Conservation (phyloP, 2,329 filamentous ascomycete species). For the Alternaria brassicicola region DNA sequence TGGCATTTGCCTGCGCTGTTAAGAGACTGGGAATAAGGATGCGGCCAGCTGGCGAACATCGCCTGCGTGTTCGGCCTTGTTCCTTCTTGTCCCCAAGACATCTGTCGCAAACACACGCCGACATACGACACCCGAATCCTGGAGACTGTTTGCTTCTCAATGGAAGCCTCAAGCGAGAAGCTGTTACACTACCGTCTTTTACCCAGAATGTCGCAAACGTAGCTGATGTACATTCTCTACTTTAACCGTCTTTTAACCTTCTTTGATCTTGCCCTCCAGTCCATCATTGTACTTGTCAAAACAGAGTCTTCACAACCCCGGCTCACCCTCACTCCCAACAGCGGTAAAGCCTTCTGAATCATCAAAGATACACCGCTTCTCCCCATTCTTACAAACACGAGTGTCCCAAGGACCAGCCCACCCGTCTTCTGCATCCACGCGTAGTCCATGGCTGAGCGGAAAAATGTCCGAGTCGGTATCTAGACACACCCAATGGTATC, state of each 20-base stretch:
- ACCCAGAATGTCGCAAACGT: no score
- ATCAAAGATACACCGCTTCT: constrained; percentile 60
- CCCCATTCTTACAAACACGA: constrained; percentile 75
- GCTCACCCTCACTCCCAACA: constrained; percentile 56
- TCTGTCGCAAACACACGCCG: background rate
- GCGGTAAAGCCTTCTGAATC: constrained; percentile 63
- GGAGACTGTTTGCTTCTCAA: background rate
- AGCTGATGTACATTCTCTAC: constrained; percentile 25
- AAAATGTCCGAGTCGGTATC: constrained; percentile 59
- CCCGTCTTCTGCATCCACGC: constrained; percentile 64
- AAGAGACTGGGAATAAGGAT: background rate
- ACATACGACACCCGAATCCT: background rate
- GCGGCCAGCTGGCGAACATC: background rate
- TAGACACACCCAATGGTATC: constrained; percentile 66
- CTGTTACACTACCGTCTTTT: no score
- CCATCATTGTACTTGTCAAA: constrained; percentile 54
- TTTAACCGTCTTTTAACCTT: constrained; percentile 21
- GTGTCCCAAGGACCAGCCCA: constrained; percentile 53
- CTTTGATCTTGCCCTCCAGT: constrained; percentile 44
- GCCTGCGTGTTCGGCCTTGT: background rate
- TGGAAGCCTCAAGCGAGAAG: background rate
- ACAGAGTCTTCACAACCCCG: constrained; percentile 58
- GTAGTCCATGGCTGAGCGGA: constrained; percentile 55
- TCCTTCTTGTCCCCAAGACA: background rate
- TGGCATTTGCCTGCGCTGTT: background rate